These are phyloP conservation scores for Cryptosporidium felis DNA, from an alignment of 169 alveolate genomes.

Conservation along the genomic window DNA sequence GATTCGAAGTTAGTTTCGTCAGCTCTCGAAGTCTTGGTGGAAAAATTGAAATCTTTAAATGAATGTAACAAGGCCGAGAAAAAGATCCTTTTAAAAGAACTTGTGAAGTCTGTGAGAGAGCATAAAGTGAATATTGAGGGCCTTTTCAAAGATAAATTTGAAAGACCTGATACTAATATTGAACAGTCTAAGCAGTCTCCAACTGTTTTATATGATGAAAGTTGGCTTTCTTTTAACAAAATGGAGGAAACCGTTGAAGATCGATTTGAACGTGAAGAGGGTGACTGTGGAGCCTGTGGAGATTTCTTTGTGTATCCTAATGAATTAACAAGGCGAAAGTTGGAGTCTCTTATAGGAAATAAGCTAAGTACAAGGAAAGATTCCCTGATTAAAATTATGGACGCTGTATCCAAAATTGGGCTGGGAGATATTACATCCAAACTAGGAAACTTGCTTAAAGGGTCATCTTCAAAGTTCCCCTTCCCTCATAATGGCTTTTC, in stretches of 20 bases:
- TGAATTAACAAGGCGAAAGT: slow-evolving; percentile 76
- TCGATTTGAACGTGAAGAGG: background rate
- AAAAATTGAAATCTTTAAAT: background rate
- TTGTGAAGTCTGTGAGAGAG: slow-evolving; percentile 8
- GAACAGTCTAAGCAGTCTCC: background rate
- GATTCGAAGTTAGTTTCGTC: background rate
- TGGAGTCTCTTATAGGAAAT: slow-evolving; percentile 76
- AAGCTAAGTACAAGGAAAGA: slow-evolving; percentile 73
- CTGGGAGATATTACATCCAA: slow-evolving; percentile 51
- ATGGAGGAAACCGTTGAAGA: slow-evolving; percentile 17
- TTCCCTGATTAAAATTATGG: slow-evolving; percentile 53
- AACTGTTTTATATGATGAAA: slow-evolving; percentile 21
- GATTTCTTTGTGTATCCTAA: slow-evolving; percentile 73
- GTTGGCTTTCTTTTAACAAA: slow-evolving; percentile 34
- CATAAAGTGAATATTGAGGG: slow-evolving; percentile 5
- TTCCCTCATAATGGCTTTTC: slow-evolving; percentile 97
- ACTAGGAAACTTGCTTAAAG: slow-evolving; percentile 46
- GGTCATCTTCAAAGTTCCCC: slow-evolving; percentile 73
- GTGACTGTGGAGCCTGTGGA: background rate
- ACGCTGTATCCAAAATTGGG: slow-evolving; percentile 51
- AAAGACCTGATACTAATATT: background rate
- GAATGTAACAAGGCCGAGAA: slow-evolving; percentile 2
- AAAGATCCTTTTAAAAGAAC: slow-evolving; percentile 3
- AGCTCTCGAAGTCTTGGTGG: background rate
- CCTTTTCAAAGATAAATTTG: background rate